These are phyloP conservation scores for Microsporum canis DNA, from an alignment of 2,329 filamentous ascomycete species.

Conservation along the genomic window DNA sequence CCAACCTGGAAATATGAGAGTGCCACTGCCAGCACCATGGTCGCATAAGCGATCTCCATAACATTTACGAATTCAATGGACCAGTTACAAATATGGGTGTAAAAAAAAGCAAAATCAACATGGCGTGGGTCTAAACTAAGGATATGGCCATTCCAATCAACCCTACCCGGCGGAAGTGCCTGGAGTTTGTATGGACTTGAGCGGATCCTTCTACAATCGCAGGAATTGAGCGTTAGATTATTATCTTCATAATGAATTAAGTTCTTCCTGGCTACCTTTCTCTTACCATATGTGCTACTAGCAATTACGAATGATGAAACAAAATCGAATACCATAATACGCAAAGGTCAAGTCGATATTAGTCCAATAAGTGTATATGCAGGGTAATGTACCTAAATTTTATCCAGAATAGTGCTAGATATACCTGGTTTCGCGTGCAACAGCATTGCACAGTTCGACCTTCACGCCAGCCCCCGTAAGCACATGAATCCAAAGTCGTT, in stretches of 20 bases:
- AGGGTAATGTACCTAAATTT: background rate
- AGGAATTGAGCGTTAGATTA: background rate
- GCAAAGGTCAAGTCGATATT: background rate
- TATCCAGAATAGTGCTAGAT: background rate
- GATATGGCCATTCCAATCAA: background rate
- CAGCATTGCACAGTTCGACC: slow-evolving; percentile 66
- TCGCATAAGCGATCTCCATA: slow-evolving; percentile 54
- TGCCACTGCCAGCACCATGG: slow-evolving; percentile 87
- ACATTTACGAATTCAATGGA: background rate
- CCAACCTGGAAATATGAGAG: slow-evolving; percentile 99
- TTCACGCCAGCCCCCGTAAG: slow-evolving; percentile 70
- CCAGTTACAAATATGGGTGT: background rate
- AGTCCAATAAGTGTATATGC: background rate
- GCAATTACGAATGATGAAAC: background rate
- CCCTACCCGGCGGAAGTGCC: background rate
- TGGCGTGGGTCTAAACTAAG: background rate
- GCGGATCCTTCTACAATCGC: background rate
- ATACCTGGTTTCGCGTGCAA: slow-evolving; percentile 44
- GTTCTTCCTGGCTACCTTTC: background rate
- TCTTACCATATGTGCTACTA: background rate
- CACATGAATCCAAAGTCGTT: slow-evolving; percentile 93
- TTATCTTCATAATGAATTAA: background rate
- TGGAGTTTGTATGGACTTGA: background rate
- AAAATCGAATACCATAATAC: background rate
- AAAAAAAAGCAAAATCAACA: background rate